phyloP scores from a whole-genome alignment of 306 rosid species.

The Vigna hirtella region DNA sequence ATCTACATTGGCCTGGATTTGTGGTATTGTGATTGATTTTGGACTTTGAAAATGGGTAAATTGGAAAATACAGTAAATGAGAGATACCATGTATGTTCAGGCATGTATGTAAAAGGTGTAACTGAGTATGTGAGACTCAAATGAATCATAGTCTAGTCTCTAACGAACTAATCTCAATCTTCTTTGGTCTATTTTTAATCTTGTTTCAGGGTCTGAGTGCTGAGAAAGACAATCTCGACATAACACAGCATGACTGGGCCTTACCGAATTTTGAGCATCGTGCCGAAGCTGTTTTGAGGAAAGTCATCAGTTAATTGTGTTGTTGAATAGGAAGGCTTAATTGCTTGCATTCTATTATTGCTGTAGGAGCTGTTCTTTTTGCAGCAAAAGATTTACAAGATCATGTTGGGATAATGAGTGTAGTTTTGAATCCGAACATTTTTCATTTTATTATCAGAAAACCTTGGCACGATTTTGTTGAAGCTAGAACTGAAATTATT shows the following conservation, averaged over 20 bases:
- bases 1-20: not conserved
- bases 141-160: not conserved
- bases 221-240: conserved; percentile 98
- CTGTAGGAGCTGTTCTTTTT: conserved; percentile 32
- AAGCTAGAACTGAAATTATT: conserved; percentile 26
- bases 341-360: conserved; percentile 36
- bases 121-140: not conserved
- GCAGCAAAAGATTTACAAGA: conserved; percentile 16
- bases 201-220: conserved; percentile 82
- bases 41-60: conserved; percentile 6
- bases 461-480: conserved; percentile 35
- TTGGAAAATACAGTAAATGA: not conserved
- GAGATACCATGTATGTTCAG: not conserved
- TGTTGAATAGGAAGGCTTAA: conserved; percentile 13
- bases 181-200: conserved; percentile 14
- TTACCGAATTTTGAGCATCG: conserved; percentile 87
- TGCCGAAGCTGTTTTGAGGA: conserved; percentile 79
- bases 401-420: conserved; percentile 15
- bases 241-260: conserved; percentile 95
- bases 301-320: conserved; percentile 53
- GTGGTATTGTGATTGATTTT: not conserved
- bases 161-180: conserved; percentile 17
- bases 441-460: not conserved
- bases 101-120: not conserved
- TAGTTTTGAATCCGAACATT: conserved; percentile 17